Percentiles rank a stretch among this genome's conserved stretches.
Evolutionary conservation across 805 yeast species (phyloP).

Genomic region (Teunomyces lycoperdinae): DNA sequence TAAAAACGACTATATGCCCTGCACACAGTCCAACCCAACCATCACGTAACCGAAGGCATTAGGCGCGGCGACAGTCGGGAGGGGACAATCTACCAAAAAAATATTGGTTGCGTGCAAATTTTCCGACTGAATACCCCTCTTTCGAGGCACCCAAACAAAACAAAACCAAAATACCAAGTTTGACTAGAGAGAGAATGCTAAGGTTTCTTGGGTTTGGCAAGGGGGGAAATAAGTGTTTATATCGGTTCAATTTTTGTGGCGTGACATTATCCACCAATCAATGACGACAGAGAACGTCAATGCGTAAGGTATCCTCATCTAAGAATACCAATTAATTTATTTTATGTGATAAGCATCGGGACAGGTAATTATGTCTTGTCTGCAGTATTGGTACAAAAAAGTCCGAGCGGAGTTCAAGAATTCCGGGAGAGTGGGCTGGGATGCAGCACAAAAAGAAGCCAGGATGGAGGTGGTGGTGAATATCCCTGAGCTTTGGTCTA

Average conservation of each 20-base stretch:
- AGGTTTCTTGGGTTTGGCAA: no score
- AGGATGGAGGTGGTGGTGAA: background rate
- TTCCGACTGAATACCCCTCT: constrained; percentile 3
- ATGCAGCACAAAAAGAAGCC: background rate
- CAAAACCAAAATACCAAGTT: background rate
- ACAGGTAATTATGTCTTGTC: background rate
- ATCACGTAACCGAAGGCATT: background rate
- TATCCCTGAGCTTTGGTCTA: no score
- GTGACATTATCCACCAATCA: no score
- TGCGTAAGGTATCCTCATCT: no score
- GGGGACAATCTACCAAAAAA: background rate
- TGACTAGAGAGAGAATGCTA: background rate
- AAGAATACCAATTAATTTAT: background rate
- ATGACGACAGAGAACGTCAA: no score
- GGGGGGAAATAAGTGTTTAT: background rate
- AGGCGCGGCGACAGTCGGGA: constrained; percentile 2
- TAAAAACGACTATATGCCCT: background rate
- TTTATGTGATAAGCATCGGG: background rate
- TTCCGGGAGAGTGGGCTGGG: background rate
- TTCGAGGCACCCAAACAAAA: background rate
- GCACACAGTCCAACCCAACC: background rate
- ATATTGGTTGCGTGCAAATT: constrained; percentile 2
- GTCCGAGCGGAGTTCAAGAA: constrained; percentile 2
- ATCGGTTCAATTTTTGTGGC: background rate
- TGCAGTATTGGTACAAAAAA: background rate